Conservation (phyloP, 2,329 filamentous ascomycete species). For the Xylaria arbuscula region DNA sequence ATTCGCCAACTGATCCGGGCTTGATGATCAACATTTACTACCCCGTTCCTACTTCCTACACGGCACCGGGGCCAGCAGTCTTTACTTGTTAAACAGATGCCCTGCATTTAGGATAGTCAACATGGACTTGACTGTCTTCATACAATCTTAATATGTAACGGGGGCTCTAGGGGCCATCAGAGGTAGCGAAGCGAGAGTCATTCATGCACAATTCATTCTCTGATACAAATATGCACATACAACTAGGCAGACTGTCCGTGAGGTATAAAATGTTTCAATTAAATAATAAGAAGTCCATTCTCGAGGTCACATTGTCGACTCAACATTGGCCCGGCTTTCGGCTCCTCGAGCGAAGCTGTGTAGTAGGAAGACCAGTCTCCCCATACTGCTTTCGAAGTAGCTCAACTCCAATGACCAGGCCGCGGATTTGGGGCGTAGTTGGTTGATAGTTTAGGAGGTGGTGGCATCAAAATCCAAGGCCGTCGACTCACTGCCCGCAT, state of each 20-base stretch:
- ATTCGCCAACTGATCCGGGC: conserved; percentile 55
- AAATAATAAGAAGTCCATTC: conserved; percentile 33
- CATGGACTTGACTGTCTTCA: background rate
- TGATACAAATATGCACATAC: conserved; percentile 1
- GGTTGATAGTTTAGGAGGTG: conserved; percentile 36
- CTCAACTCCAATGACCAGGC: background rate
- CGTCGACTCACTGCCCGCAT: conserved; percentile 60
- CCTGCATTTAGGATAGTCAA: background rate
- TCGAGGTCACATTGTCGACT: conserved; percentile 11
- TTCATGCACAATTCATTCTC: background rate
- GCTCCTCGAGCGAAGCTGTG: conserved; percentile 6
- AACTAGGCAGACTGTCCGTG: background rate
- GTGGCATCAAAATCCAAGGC: conserved; percentile 52
- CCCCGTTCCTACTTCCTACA: conserved; percentile 55
- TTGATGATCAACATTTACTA: conserved; percentile 59
- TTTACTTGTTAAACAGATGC: conserved; percentile 44
- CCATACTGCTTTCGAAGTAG: background rate
- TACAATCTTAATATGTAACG: background rate
- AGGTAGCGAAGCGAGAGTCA: background rate
- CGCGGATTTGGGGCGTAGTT: too few species aligned
- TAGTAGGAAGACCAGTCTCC: conserved; percentile 16
- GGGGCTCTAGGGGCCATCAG: too few species aligned
- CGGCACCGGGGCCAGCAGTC: conserved; percentile 45
- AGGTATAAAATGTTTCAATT: conserved; percentile 15
- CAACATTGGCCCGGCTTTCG: background rate